These are phyloP conservation scores for Lactarius sp. DNA, from an alignment of 768 basidiomycete genomes.

Conservation along the genomic window DNA sequence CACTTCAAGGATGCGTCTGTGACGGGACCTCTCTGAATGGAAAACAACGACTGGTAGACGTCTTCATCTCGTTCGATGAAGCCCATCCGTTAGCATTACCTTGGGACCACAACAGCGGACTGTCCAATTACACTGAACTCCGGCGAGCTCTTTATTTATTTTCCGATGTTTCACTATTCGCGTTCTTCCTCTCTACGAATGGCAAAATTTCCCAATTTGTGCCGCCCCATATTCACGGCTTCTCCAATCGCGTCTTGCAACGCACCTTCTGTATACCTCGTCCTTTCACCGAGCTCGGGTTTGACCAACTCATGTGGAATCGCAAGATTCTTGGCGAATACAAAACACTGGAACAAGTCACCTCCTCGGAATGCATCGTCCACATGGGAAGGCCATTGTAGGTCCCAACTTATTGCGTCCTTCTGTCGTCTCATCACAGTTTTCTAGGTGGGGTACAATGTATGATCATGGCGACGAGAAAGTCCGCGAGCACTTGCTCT, in stretches of 20 bases:
- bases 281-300: not conserved
- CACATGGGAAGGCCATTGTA: not conserved
- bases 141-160: not conserved
- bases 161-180: not conserved
- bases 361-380: not conserved
- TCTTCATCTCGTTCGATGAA: slow-evolving; percentile 4
- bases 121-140: not conserved
- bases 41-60: not conserved
- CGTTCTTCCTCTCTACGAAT: not conserved
- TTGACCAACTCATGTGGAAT: not conserved
- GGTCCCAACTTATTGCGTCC: not conserved
- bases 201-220: not conserved
- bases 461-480: too few relatives aligned
- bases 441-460: too few relatives aligned
- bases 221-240: not conserved
- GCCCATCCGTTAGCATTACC: not conserved
- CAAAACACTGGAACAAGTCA: not conserved
- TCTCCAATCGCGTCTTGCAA: not conserved
- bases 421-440: not conserved
- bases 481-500: too few relatives aligned
- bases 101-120: too few relatives aligned
- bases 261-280: not conserved
- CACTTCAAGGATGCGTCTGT: too few relatives aligned
- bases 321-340: not conserved
- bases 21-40: too few relatives aligned